Percentiles rank a stretch among this genome's conserved stretches.
Evolutionary conservation across 768 basidiomycete genomes (phyloP).

Genomic region (Chlorophyllum brunneum): DNA sequence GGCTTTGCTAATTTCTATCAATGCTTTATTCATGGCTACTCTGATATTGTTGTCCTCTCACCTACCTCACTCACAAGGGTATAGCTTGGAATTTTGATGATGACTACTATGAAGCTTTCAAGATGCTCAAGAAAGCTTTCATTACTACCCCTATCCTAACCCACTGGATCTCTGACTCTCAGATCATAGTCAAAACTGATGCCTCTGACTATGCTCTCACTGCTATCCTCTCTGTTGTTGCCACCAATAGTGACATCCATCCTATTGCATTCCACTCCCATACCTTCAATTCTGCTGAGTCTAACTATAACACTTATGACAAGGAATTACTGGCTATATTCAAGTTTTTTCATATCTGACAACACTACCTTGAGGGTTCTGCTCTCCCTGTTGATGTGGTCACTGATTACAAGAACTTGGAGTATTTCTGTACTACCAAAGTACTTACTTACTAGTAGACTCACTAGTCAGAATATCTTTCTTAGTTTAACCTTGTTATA

Average conservation of each 20-base stretch:
- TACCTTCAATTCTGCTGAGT: slow-evolving; percentile 27
- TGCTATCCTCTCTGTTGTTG: no score
- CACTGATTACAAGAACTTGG: slow-evolving; percentile 19
- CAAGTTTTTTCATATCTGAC: slow-evolving; percentile 3
- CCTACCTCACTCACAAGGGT: not conserved
- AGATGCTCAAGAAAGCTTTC: not conserved
- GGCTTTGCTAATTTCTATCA: no score
- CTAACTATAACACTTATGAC: slow-evolving; percentile 48
- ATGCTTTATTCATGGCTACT: slow-evolving; percentile 1
- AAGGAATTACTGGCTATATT: slow-evolving; percentile 19
- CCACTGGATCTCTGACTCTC: not conserved
- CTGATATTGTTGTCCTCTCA: not conserved
- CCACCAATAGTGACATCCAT: not conserved
- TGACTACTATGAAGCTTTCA: not conserved
- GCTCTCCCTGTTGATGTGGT: slow-evolving; percentile 10
- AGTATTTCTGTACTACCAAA: slow-evolving; percentile 22
- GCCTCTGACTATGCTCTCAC: not conserved
- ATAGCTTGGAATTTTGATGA: not conserved
- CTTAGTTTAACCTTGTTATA: no score
- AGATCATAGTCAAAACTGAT: not conserved
- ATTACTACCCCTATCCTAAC: not conserved
- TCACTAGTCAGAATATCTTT: no score
- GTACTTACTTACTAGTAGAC: not conserved
- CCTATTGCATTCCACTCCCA: slow-evolving; percentile 37
- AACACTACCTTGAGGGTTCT: slow-evolving; percentile 2